A percentile compares a stretch with the other conserved stretches of the same genome.
phyloP scores from a whole-genome alignment of 1,284 basidiomycete species.

The Crepidotus sp. region DNA sequence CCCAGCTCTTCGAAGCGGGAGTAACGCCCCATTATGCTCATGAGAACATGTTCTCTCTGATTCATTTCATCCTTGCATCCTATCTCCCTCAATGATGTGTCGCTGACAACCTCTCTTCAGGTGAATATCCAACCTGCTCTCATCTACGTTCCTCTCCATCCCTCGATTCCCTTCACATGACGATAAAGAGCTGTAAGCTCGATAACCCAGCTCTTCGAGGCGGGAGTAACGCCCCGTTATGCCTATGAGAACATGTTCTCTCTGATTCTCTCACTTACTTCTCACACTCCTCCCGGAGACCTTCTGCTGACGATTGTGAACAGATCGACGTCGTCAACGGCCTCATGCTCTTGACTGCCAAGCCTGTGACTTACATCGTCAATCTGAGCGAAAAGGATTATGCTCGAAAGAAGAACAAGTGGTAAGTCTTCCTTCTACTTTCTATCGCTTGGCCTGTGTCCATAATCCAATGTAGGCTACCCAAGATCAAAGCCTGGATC shows the following conservation, averaged over 20 bases:
- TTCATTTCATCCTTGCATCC: slow-evolving; percentile 1
- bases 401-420: slow-evolving; percentile 98
- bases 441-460: not conserved
- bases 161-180: slow-evolving; percentile 32
- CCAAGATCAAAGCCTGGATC: slow-evolving; percentile 99
- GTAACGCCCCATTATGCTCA: slow-evolving; percentile 58
- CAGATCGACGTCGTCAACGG: slow-evolving; percentile 96
- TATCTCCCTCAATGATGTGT: not conserved
- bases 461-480: slow-evolving; percentile 44
- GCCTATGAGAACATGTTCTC: slow-evolving; percentile 46
- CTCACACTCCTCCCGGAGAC: not conserved
- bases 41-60: slow-evolving; percentile 53
- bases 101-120: not conserved
- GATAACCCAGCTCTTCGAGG: slow-evolving; percentile 72
- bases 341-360: slow-evolving; percentile 89
- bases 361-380: slow-evolving; percentile 97
- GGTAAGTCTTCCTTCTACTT: slow-evolving; percentile 46
- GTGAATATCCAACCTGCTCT: slow-evolving; percentile 13
- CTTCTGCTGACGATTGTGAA: slow-evolving; percentile 6
- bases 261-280: slow-evolving; percentile 41
- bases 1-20: slow-evolving; percentile 63
- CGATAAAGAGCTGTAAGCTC: slow-evolving; percentile 76
- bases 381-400: slow-evolving; percentile 97
- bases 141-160: slow-evolving; percentile 2
- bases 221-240: slow-evolving; percentile 59